Evolutionary conservation across 805 yeast genomes (phyloP).

Genomic region (Komagataella mondaviorum): DNA sequence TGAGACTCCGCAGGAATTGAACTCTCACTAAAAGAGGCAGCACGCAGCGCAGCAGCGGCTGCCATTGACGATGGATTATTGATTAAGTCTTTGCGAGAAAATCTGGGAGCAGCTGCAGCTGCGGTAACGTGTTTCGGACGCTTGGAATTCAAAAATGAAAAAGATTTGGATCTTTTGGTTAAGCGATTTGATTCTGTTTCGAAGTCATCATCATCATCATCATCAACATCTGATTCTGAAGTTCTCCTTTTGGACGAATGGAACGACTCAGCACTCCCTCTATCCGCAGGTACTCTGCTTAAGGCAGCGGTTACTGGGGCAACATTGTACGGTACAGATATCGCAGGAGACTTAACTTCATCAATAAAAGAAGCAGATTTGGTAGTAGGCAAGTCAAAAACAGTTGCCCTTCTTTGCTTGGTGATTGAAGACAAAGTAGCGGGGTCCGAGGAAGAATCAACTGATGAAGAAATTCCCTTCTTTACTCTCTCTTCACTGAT

Average conservation of each 20-base stretch:
- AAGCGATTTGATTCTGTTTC: background rate
- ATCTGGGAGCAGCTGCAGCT: slow-evolving; percentile 75
- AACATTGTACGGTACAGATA: slow-evolving; percentile 54
- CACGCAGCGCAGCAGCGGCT: slow-evolving; percentile 63
- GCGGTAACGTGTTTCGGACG: slow-evolving; percentile 45
- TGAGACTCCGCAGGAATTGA: background rate
- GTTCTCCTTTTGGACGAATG: slow-evolving; percentile 9
- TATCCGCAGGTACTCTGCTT: slow-evolving; percentile 5
- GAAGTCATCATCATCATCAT: slow-evolving; percentile 22
- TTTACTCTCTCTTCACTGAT: slow-evolving; percentile 3
- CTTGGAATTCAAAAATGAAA: slow-evolving; percentile 43
- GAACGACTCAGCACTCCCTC: background rate
- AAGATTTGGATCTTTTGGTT: slow-evolving; percentile 48
- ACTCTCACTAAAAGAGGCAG: slow-evolving; percentile 41
- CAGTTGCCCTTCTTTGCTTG: slow-evolving; percentile 37
- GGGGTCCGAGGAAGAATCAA: background rate
- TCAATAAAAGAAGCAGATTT: slow-evolving; percentile 1
- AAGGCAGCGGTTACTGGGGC: slow-evolving; percentile 71
- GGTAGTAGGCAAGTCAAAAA: slow-evolving; percentile 21
- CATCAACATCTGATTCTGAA: slow-evolving; percentile 20
- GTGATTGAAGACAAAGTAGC: slow-evolving; percentile 4
- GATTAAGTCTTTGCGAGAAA: slow-evolving; percentile 46
- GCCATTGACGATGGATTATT: slow-evolving; percentile 56
- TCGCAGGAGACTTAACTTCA: slow-evolving; percentile 10
- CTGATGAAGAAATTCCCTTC: background rate